These are phyloP conservation scores for Fusarium illudens DNA, from an alignment of 2,329 filamentous ascomycete species.

Conservation along the genomic window DNA sequence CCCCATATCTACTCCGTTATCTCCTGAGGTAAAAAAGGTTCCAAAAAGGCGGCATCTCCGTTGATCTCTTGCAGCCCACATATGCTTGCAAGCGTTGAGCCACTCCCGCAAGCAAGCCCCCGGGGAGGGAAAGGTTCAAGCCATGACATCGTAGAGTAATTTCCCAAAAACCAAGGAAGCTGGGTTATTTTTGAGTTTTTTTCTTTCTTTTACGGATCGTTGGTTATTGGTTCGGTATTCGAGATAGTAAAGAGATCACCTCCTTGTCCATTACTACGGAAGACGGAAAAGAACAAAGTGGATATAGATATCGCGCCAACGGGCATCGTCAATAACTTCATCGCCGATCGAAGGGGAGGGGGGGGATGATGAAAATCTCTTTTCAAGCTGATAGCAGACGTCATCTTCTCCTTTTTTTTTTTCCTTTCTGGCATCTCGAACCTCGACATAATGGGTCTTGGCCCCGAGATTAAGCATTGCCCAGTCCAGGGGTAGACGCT, in stretches of 20 bases:
- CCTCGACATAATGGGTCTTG: background rate
- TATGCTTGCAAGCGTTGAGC: background rate
- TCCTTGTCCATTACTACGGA: background rate
- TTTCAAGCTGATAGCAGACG: background rate
- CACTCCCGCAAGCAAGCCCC: constrained; percentile 4
- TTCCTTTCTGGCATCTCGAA: background rate
- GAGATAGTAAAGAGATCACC: too few relatives aligned
- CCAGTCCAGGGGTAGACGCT: background rate
- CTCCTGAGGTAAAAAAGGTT: background rate
- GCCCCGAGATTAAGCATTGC: constrained; percentile 7
- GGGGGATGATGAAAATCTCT: background rate
- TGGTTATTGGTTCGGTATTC: background rate
- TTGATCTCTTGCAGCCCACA: background rate
- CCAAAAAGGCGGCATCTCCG: background rate
- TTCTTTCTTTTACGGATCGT: background rate
- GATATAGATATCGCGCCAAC: background rate
- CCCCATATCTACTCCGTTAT: constrained; percentile 62
- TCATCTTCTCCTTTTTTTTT: background rate
- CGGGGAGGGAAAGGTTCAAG: too few relatives aligned
- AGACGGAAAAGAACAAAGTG: background rate
- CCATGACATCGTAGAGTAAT: background rate
- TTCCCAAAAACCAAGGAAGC: background rate
- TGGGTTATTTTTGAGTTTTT: background rate
- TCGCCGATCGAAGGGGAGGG: too few relatives aligned
- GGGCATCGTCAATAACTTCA: background rate